Percentiles rank a stretch among this genome's conserved stretches.
These are phyloP conservation scores for Suhomyces panamericanus DNA, from an alignment of 1,139 yeast genomes.

Conservation along the genomic window DNA sequence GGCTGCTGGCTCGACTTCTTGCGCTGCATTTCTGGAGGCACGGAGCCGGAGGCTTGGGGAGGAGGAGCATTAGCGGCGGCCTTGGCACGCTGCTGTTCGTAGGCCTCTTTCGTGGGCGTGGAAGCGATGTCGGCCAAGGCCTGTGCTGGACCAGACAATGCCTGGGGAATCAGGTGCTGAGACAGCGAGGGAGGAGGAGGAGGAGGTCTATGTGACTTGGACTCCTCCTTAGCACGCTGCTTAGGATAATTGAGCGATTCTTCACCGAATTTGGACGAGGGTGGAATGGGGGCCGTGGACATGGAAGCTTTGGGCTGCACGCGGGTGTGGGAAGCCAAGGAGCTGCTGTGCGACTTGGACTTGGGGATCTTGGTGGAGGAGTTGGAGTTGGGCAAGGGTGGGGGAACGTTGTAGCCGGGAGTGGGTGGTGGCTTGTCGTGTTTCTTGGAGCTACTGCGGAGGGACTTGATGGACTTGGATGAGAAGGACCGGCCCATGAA, in stretches of 20 bases:
- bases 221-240: constrained; percentile 27
- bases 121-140: constrained; percentile 17
- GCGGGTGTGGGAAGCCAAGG: constrained; percentile 32
- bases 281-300: constrained; percentile 44
- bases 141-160: constrained; percentile 18
- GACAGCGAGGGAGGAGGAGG: constrained; percentile 24
- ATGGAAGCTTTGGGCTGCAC: constrained; percentile 27
- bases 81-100: constrained; percentile 15
- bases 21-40: constrained; percentile 10
- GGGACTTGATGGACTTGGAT: constrained; percentile 40
- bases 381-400: constrained; percentile 14
- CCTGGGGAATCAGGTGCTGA: constrained; percentile 13
- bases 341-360: constrained; percentile 45
- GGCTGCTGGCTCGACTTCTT: constrained; percentile 33
- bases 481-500: constrained; percentile 42
- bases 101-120: constrained; percentile 15
- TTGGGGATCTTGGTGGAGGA: constrained; percentile 36
- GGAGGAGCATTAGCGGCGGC: constrained; percentile 14
- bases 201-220: constrained; percentile 37
- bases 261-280: constrained; percentile 31
- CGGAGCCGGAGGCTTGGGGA: constrained; percentile 5
- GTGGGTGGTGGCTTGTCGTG: constrained; percentile 22
- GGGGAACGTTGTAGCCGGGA: constrained; percentile 16
- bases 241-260: constrained; percentile 21
- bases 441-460: constrained; percentile 27